Base-by-base conservation (phyloP, 805 yeast species). In the Suhomyces vadensis region DNA sequence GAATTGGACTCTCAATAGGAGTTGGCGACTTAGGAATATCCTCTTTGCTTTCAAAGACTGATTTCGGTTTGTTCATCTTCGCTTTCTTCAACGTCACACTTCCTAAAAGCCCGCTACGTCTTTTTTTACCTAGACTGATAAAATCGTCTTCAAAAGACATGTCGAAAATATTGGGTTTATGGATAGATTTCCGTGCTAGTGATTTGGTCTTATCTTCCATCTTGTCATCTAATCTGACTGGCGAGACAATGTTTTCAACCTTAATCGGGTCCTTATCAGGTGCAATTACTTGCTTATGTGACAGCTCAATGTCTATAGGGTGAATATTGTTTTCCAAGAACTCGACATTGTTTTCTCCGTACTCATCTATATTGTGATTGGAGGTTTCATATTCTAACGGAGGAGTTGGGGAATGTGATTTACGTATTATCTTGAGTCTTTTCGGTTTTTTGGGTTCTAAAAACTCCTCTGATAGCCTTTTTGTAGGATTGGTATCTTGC, bases 321-420 rank as follows among this genome's bases (percentile, higher is more conserved):
- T 14, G 41, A 3, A 47, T 38, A 39, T 42, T 43, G 21, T 37
- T 43, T 26, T 68, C 73, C 23, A 64, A 44, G 35, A 49, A 58
- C 3, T 60, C 55, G 3, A 68, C 24, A 43, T 67, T 61, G 3
- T 53, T 51, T 43, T 65, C 73, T 5, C 59, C 67, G 39, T 68
- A 67, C 31, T 67, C 72, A 14, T 71, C 73, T 3, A 65, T 41
- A 26, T 65, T 31, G 14, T 41, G 31, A 20, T 41, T 38, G 4
- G 48, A 41, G 9, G 38, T 33, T 17, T 42, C 44, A 33, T 38
- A 42, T 8, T 22, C 36, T 22, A 23, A 14, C n/a, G 42, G 46
- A 2, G 45, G 42, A 6, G 39, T 27, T 4, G 43, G 31, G 9
- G 45, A 37, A 10, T 31, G 16, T 20, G 35, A 23, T 16, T 33